Evolutionary conservation across 2,329 filamentous ascomycete species (phyloP), one percentile per base, ranked within the genome.

Genomic region (Aureobasidium leucospermi): DNA sequence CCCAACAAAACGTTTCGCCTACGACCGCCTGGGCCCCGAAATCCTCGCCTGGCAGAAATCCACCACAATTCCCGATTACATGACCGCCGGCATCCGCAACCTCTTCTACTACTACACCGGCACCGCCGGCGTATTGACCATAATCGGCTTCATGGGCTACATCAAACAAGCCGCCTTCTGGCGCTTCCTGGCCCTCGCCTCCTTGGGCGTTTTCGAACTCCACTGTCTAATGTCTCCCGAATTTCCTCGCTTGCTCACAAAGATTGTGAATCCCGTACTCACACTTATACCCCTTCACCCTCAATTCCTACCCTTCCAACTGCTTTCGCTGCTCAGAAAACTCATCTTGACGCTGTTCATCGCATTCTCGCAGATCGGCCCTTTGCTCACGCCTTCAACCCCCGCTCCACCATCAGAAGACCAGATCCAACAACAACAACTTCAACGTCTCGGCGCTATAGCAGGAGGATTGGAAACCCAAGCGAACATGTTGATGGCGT

Each of bases 21-120:
- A 96, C 74, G 90, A 96, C 70, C 85, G 90, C 49, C 91, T 96
- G 71, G 92, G 92, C 0, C 86, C 89, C 0, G 83, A 84, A 31
- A 80, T 92, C 19, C 72, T 87, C 11, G 70, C 72, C 8, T 93
- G 87, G 86, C 76, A 81, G 64, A 78, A 82, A 64, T 87, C 85
- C 74, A 75, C 80, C 57, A 89, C 87, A 0, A 76, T 89, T 59
- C 81, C 81, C 61, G 92, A 96, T 70, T 96, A 83, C 70, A 78
- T 95, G 49, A 77, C 81, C 56, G 77, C 80, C 13, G 91, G 89
- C 58, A 75, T 89, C n/a, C 80, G 81, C 64, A 71, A 73, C 10
- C 75, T 85, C 13, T 65, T 84, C 1, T 81, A 82, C 1, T 85
- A 88, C 72, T 90, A 90, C 70, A 75, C 71, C 60, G 73, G 75